Evolutionary conservation across 2,329 filamentous ascomycete genomes (phyloP), one percentile per base, ranked within the genome.

Genomic region (Neonectria magnoliae): DNA sequence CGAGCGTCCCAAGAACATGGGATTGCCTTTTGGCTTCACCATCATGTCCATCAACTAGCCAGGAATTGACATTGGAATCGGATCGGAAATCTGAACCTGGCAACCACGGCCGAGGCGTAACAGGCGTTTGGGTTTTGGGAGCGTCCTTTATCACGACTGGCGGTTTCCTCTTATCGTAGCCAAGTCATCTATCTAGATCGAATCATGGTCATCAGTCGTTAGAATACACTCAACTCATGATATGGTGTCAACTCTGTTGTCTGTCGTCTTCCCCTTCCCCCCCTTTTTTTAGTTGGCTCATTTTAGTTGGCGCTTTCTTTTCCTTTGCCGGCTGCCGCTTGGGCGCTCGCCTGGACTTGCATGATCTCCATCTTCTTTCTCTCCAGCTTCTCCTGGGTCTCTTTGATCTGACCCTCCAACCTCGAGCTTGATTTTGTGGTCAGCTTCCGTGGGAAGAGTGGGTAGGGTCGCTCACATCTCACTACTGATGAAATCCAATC

Each of bases 401-500:
- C 86, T 71, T 83, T 85, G 71, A 89, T 88, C 71, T 84, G 82
- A 3, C 67, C 75, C 64, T 89, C 87, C 50, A 84, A 72, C 61
- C 80, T 77, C 58, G 76, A 70, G 52, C 80, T 82, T 45, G 22
- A 58, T 45, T 31, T 29, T 41, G 52, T 29, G 44, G 66, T 73
- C 62, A 73, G 68, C 50, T n/a, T 29, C 29, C n/a, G 47, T 20
- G 41, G 18, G 41, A 31, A 27, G 50, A 14, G 22, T 50, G n/a
- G 42, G 48, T 8, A 38, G 5, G 16, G 31, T 50, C 31, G 77
- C 90, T 79, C 78, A 97, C 94, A 98, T 96, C 77, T 99, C 95
- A 75, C 95, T 93, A 70, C 90, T 87, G 70, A 99, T 99, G 76
- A 95, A 98, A 70, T 97, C 94, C 55, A 99, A 80, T 25, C 96